Conservation (phyloP, 179 eudicot genomes). For the Vitellaria paradoxa region DNA sequence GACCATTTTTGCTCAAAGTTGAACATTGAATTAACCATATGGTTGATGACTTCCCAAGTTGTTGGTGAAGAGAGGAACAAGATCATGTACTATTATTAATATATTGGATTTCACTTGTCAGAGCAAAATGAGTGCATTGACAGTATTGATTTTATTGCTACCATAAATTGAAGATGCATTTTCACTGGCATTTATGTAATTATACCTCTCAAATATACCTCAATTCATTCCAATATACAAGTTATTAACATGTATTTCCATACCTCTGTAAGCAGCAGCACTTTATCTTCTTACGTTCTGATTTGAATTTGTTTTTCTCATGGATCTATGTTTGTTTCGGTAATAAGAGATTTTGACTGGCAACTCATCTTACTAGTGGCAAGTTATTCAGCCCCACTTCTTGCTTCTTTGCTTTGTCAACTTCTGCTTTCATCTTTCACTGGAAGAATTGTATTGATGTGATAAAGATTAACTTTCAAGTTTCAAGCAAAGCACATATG, state of each 20-base stretch:
- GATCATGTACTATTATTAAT: neutral
- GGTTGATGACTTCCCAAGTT: neutral
- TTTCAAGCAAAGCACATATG: neutral
- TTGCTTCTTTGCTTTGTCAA: neutral
- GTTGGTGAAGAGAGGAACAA: neutral
- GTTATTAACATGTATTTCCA: too few relatives aligned
- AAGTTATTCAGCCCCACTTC: too few relatives aligned
- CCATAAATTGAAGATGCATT: neutral
- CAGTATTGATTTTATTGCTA: neutral
- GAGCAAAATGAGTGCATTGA: neutral
- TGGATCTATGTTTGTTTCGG: neutral
- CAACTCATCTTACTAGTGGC: too few relatives aligned
- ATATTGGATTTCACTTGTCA: neutral
- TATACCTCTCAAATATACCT: neutral
- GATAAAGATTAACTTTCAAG: neutral
- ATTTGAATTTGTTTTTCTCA: too few relatives aligned
- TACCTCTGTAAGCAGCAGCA: too few relatives aligned
- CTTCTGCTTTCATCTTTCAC: neutral
- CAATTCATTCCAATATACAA: too few relatives aligned
- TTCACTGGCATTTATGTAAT: neutral
- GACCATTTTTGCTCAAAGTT: neutral
- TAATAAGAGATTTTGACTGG: neutral
- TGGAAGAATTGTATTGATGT: neutral
- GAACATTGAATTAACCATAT: neutral
- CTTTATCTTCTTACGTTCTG: too few relatives aligned